Evolutionary conservation across 148 eudicot species (phyloP).

Genomic region (Vaccinium darrowii): DNA sequence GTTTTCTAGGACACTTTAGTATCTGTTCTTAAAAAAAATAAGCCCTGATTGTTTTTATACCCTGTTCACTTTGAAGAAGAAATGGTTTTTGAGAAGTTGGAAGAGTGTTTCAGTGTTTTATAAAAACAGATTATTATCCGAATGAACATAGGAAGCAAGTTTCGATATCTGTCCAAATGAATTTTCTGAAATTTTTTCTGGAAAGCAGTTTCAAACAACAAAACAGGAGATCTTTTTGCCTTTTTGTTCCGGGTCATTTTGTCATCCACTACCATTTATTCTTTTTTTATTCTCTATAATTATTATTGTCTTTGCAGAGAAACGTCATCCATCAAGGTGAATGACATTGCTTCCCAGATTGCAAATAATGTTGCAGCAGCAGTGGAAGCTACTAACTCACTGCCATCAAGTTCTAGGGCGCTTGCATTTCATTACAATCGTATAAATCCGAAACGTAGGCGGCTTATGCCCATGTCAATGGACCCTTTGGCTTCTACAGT

Average conservation of each 20-base stretch:
- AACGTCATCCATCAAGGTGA: slow-evolving; percentile 68
- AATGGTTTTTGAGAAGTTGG: neutral
- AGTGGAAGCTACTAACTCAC: slow-evolving; percentile 73
- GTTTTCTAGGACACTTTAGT: neutral
- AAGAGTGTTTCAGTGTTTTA: neutral
- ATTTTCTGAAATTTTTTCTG: neutral
- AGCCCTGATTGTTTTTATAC: neutral
- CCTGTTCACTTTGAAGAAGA: neutral
- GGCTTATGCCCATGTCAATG: slow-evolving; percentile 45
- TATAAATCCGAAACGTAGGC: slow-evolving; percentile 71
- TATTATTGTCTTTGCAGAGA: slow-evolving; percentile 52
- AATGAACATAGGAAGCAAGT: neutral
- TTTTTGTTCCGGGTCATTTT: neutral
- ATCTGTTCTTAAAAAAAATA: neutral
- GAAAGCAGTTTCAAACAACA: neutral
- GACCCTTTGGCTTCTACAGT: slow-evolving; percentile 34
- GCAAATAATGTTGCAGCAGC: slow-evolving; percentile 83
- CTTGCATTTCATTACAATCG: slow-evolving; percentile 68
- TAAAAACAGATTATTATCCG: neutral
- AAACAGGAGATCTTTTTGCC: neutral
- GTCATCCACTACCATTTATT: neutral
- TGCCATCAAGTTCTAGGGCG: slow-evolving; percentile 48
- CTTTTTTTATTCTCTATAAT: neutral
- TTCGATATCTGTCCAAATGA: neutral
- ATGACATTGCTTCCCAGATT: slow-evolving; percentile 72